A percentile compares a stretch with the other conserved stretches of the same genome.
Conservation (phyloP, 179 eudicot species). For the Beta macrorhiza region DNA sequence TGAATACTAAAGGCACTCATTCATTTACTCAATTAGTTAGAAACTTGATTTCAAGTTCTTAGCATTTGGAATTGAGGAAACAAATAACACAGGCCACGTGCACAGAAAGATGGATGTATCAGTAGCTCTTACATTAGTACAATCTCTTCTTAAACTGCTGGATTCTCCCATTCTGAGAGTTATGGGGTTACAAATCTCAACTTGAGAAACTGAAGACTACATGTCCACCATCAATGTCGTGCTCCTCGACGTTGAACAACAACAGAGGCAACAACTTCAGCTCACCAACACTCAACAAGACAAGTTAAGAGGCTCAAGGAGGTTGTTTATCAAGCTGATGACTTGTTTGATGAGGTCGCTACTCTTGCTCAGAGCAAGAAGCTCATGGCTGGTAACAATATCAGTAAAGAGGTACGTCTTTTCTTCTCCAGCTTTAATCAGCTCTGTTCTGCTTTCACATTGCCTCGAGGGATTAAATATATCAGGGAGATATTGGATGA, state of each 20-base stretch:
- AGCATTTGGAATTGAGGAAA: too few species aligned
- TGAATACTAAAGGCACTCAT: too few species aligned
- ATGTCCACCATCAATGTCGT: not conserved
- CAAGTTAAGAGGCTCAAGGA: not conserved
- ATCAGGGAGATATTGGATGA: constrained; percentile 13
- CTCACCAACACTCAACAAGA: not conserved
- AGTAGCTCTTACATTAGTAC: not conserved
- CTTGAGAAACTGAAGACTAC: not conserved
- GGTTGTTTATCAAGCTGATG: not conserved
- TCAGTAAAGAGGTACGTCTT: not conserved
- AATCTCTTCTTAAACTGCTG: not conserved
- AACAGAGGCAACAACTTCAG: not conserved
- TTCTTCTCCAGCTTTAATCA: not conserved
- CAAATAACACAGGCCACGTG: too few species aligned
- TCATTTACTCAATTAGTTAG: too few species aligned
- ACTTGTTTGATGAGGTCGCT: not conserved
- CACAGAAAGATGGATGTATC: not conserved
- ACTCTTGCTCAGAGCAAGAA: not conserved
- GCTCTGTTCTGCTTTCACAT: too few species aligned
- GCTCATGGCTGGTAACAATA: not conserved
- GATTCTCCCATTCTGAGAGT: not conserved
- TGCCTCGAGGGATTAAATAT: too few species aligned
- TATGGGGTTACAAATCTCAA: not conserved
- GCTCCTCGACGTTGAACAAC: not conserved
- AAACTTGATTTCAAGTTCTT: too few species aligned